Base-by-base conservation (phyloP, 129 eudicot species). In the Ambrosia trifida region DNA sequence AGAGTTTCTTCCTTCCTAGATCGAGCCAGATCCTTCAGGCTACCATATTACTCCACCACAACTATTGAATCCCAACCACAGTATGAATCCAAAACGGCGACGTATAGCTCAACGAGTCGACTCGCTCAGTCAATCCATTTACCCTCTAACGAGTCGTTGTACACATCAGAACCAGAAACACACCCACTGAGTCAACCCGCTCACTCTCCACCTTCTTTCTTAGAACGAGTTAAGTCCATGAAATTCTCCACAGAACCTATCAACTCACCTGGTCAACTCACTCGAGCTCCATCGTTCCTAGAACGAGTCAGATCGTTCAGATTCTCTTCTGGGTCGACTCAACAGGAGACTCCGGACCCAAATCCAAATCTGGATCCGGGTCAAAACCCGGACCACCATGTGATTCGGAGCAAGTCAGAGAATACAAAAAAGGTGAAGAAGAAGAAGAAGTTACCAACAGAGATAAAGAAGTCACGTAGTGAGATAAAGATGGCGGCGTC, bases 221-320 rank as follows among this genome's bases (percentile, higher is more conserved):
- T 62, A 17, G 4, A 73, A 61, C 78, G 78, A 62, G 63, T 73
- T 20, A 73, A 63, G 63, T 63, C 78, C 28, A 24, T 73, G 5
- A 73, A 64, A 7, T 33, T 62, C 63, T 3, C 78, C 5, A 28
- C 61, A n/a, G n/a, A n/a, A n/a, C n/a, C n/a, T n/a, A n/a, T n/a
- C 64, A 9, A 73, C 78, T 63, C 78, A 49, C 72, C 76, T 44
- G 24, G 52, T 71, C 77, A 71, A 71, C 73, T 78, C 68, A 41
- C 11, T 3, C 66, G 71, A 80, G 10, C 76, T 51, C 64, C 79
- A 11, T 84, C 88, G 0, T 64, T 85, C 9, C 36, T 83, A 0
- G 73, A 78, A 31, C 88, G 88, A 63, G 83, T 86, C 76, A 83
- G 53, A 24, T 86, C 91, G 73, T 56, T 86, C 70, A 78, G 53